Evolutionary conservation across 2,329 filamentous ascomycete species (phyloP).

Genomic region (Alternaria atra): DNA sequence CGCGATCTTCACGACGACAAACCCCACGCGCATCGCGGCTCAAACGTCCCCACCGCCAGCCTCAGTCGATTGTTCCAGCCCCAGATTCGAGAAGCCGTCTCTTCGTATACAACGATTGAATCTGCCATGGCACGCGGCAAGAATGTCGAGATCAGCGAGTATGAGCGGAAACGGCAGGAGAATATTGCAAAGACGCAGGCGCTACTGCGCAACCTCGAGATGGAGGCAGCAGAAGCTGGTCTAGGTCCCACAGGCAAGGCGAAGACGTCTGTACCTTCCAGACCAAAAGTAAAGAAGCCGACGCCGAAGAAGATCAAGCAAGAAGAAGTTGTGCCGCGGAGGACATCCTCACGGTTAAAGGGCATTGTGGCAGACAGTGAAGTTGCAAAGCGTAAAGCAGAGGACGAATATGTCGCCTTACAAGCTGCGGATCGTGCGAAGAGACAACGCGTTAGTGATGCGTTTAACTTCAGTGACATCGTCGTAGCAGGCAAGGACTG

Average conservation of each 20-base stretch:
- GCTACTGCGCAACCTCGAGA: constrained; percentile 78
- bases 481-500: constrained; percentile 82
- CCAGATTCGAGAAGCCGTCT: background rate
- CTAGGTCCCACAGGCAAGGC: constrained; percentile 67
- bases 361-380: constrained; percentile 73
- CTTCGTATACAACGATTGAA: background rate
- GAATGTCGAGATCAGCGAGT: constrained; percentile 75
- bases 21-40: constrained; percentile 11
- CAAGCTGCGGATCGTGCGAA: constrained; percentile 68
- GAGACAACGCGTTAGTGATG: constrained; percentile 69
- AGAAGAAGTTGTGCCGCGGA: constrained; percentile 62
- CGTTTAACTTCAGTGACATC: constrained; percentile 78
- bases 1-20: background rate
- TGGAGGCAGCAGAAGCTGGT: constrained; percentile 73
- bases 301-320: constrained; percentile 65
- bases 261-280: constrained; percentile 57
- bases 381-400: constrained; percentile 72
- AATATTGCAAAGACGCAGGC: constrained; percentile 89
- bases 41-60: background rate
- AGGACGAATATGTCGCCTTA: constrained; percentile 67
- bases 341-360: constrained; percentile 68
- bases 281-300: constrained; percentile 53
- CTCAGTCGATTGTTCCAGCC: background rate
- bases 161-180: constrained; percentile 83
- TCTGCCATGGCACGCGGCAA: constrained; percentile 49